Conservation (phyloP, 495 filamentous ascomycete species). For the Tuber microsphaerosporum region DNA sequence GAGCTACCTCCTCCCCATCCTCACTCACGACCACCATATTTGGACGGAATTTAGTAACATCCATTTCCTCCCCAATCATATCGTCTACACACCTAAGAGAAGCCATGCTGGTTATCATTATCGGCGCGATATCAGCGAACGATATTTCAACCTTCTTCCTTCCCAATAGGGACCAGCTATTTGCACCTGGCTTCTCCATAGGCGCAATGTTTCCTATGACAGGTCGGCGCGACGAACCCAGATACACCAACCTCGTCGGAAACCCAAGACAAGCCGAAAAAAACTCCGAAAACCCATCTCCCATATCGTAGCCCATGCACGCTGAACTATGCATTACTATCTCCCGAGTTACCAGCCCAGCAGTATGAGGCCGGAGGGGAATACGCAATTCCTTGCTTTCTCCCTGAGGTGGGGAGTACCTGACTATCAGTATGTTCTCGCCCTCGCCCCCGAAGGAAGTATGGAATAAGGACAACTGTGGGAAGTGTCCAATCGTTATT, state of each 20-base stretch:
- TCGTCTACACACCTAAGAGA: constrained; percentile 61
- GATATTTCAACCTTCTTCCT: constrained; percentile 47
- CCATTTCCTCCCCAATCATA: constrained; percentile 50
- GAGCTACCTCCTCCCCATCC: constrained; percentile 41
- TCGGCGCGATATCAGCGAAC: constrained; percentile 76
- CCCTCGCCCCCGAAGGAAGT: constrained; percentile 1
- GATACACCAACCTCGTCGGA: constrained; percentile 20
- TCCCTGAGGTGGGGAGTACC: constrained; percentile 6
- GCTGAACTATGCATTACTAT: constrained; percentile 23
- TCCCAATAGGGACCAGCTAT: neutral
- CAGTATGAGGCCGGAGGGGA: constrained; percentile 20
- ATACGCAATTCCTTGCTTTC: constrained; percentile 10
- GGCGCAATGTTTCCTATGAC: constrained; percentile 30
- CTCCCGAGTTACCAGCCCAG: constrained; percentile 6
- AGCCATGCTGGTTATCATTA: constrained; percentile 62
- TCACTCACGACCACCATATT: constrained; percentile 63
- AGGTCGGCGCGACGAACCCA: constrained; percentile 16
- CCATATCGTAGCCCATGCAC: constrained; percentile 23
- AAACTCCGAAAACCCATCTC: constrained; percentile 18
- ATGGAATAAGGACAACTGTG: constrained; percentile 31
- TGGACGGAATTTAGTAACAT: constrained; percentile 73
- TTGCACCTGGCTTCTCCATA: neutral
- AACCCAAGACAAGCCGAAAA: constrained; percentile 31
- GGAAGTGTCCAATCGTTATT: constrained; percentile 36
- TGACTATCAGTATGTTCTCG: neutral